Percentiles rank a stretch among this genome's conserved stretches.
Conservation (phyloP, 208 protist genomes). For the Leishmania amazonensis region DNA sequence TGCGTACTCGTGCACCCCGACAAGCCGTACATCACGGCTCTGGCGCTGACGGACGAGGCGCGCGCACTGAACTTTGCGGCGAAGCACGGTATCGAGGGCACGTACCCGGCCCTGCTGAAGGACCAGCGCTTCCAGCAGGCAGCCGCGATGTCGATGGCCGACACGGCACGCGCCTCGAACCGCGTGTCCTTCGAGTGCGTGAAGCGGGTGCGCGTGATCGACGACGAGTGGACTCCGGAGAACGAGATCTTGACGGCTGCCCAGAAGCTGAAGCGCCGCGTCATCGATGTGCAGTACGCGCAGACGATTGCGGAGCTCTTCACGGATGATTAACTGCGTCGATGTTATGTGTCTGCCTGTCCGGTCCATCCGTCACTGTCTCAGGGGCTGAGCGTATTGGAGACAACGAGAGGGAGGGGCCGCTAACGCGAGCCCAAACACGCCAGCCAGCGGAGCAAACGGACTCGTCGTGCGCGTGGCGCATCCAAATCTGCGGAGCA, state of each 20-base stretch:
- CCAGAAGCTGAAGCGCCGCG: constrained; percentile 75
- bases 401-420: background rate
- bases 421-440: background rate
- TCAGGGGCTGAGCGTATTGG: background rate
- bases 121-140: constrained; percentile 52
- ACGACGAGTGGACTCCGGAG: constrained; percentile 86
- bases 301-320: constrained; percentile 70
- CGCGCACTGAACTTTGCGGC: constrained; percentile 53
- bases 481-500: background rate
- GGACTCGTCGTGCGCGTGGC: background rate
- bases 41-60: constrained; percentile 59
- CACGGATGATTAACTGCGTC: constrained; percentile 28
- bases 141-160: constrained; percentile 53
- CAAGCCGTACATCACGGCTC: constrained; percentile 68
- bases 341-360: constrained; percentile 13
- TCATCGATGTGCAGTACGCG: constrained; percentile 70
- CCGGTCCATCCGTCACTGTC: no score
- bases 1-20: constrained; percentile 84
- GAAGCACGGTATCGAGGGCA: constrained; percentile 36
- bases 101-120: constrained; percentile 49
- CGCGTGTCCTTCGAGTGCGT: constrained; percentile 48
- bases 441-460: background rate
- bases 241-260: constrained; percentile 81
- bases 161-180: constrained; percentile 35
- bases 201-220: constrained; percentile 54